These are phyloP conservation scores for Coemansia sp. DNA, from an alignment of 192 early-diverging fungal genomes.

Conservation along the genomic window DNA sequence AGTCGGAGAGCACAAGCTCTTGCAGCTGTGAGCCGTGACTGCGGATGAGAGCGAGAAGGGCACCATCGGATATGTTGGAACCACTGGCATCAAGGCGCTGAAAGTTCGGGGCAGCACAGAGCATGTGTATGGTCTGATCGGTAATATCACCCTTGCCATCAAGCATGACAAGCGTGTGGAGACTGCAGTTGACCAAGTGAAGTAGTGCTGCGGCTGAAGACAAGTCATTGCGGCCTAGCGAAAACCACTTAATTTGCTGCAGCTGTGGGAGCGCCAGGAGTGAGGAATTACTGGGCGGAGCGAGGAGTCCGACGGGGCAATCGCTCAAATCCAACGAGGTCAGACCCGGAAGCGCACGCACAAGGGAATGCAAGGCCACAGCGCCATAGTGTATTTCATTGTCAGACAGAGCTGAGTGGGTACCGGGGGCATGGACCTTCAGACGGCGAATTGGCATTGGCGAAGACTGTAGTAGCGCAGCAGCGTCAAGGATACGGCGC, in stretches of 20 bases:
- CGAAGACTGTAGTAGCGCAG: slow-evolving; percentile 9
- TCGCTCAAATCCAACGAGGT: slow-evolving; percentile 43
- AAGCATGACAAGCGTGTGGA: slow-evolving; percentile 23
- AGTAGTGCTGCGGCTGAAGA: slow-evolving; percentile 35
- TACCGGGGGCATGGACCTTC: slow-evolving; percentile 32
- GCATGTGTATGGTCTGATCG: slow-evolving; percentile 26
- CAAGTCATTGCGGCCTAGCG: slow-evolving; percentile 50
- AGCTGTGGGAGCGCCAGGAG: slow-evolving; percentile 18
- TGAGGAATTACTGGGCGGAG: not conserved
- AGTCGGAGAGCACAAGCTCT: slow-evolving; percentile 45
- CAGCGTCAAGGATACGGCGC: slow-evolving; percentile 36
- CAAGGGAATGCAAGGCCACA: slow-evolving; percentile 27
- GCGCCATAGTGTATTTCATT: slow-evolving; percentile 35
- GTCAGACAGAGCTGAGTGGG: slow-evolving; percentile 31
- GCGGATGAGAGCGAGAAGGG: slow-evolving; percentile 28
- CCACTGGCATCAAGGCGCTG: slow-evolving; percentile 38
- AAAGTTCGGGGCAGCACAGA: slow-evolving; percentile 32
- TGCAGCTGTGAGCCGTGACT: slow-evolving; percentile 23
- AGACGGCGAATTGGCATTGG: slow-evolving; percentile 26
- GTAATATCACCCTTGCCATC: slow-evolving; percentile 34
- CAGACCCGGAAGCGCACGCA: slow-evolving; percentile 27
- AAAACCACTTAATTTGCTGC: slow-evolving; percentile 38
- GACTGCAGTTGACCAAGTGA: slow-evolving; percentile 27
- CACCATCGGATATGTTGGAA: slow-evolving; percentile 39
- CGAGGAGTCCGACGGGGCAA: slow-evolving; percentile 32